A percentile compares a stretch with the other conserved stretches of the same genome.
These are phyloP conservation scores for Coniferiporia weirii DNA, from an alignment of 1,284 basidiomycete species.

Conservation along the genomic window DNA sequence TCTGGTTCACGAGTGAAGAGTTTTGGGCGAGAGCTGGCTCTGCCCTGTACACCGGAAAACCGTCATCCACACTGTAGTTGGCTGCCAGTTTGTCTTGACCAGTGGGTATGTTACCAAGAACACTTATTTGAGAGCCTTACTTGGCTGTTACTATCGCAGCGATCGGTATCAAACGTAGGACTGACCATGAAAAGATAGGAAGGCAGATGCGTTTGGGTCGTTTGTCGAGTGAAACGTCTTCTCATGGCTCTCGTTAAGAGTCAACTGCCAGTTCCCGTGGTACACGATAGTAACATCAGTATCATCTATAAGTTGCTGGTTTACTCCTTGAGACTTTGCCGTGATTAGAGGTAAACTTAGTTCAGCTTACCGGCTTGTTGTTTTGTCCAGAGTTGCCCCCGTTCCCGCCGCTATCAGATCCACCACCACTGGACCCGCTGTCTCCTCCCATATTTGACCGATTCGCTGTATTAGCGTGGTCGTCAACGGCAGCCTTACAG, in stretches of 20 bases:
- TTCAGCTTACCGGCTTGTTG: not conserved
- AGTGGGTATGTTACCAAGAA: constrained; percentile 1
- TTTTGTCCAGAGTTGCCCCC: not conserved
- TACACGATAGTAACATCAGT: not conserved
- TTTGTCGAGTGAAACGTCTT: not conserved
- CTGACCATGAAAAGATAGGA: constrained; percentile 1
- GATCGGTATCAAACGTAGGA: not conserved
- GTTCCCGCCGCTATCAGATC: not conserved
- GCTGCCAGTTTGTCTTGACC: constrained; percentile 9
- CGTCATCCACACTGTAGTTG: constrained; percentile 14
- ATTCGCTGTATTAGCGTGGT: not conserved
- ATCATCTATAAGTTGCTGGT: not conserved
- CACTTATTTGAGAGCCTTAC: constrained; percentile 6
- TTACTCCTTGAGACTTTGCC: not conserved
- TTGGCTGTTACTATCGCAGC: not conserved
- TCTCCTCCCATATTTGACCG: not conserved
- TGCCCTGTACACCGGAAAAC: not conserved
- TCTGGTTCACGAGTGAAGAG: not conserved
- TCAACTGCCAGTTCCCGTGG: not conserved
- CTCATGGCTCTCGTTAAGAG: not conserved
- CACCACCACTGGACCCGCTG: too few relatives aligned
- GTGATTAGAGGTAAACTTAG: not conserved
- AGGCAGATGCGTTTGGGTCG: not conserved
- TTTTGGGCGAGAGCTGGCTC: not conserved
- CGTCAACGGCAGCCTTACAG: too few relatives aligned